Percentiles rank a stretch among this genome's conserved stretches.
Conservation (phyloP, 495 filamentous ascomycete species). For the Aspergillus sclerotiicarbonarius region DNA sequence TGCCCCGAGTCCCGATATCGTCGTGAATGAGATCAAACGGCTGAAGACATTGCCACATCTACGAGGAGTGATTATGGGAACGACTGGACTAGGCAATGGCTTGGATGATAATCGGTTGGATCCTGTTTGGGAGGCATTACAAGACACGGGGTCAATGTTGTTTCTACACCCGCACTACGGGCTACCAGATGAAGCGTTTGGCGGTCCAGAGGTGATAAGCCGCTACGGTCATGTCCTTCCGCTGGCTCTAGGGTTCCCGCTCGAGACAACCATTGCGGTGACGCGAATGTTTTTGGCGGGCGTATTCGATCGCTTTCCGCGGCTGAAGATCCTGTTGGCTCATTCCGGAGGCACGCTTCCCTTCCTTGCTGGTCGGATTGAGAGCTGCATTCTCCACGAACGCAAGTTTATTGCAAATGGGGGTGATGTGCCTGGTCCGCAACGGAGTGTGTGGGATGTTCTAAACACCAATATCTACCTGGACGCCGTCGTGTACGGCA, state of each 20-base stretch:
- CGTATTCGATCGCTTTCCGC: slow-evolving; percentile 75
- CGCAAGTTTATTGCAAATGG: slow-evolving; percentile 58
- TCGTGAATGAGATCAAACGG: slow-evolving; percentile 59
- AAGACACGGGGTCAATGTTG: slow-evolving; percentile 59
- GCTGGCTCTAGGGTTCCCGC: slow-evolving; percentile 82
- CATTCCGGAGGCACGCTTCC: slow-evolving; percentile 89
- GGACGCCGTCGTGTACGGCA: slow-evolving; percentile 82
- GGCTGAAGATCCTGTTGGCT: slow-evolving; percentile 74
- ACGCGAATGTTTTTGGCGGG: slow-evolving; percentile 81
- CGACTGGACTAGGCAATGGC: slow-evolving; percentile 74
- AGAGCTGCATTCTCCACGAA: slow-evolving; percentile 86
- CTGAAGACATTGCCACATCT: slow-evolving; percentile 62
- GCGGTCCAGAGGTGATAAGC: slow-evolving; percentile 46
- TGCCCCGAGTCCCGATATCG: slow-evolving; percentile 57
- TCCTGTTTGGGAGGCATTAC: slow-evolving; percentile 66
- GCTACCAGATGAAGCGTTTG: slow-evolving; percentile 75
- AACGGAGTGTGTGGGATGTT: slow-evolving; percentile 68
- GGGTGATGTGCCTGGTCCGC: slow-evolving; percentile 48
- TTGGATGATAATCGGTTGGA: slow-evolving; percentile 76
- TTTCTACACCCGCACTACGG: slow-evolving; percentile 97
- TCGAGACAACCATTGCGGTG: slow-evolving; percentile 92
- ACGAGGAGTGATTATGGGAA: slow-evolving; percentile 84
- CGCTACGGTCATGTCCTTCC: slow-evolving; percentile 88
- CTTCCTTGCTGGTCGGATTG: slow-evolving; percentile 83
- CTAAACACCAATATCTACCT: slow-evolving; percentile 83